phyloP scores from a whole-genome alignment of 345 rosid genomes.

The Salix koriyanagi region DNA sequence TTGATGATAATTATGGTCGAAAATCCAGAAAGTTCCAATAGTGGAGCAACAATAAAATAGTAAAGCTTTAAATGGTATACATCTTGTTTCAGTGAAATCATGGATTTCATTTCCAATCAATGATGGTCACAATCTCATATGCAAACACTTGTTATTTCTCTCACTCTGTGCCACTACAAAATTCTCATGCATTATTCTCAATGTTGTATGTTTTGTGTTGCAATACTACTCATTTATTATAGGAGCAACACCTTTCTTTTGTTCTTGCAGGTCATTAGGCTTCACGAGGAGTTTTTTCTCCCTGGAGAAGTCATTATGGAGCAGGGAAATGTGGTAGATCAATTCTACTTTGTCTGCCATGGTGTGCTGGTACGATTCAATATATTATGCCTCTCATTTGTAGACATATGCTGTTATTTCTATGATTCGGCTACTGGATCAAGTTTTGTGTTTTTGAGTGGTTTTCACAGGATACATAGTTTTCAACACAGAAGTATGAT shows the following conservation, averaged over 20 bases:
- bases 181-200: neutral
- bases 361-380: constrained; percentile 66
- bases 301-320: constrained; percentile 94
- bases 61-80: neutral
- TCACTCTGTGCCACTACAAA: no score
- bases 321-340: constrained; percentile 87
- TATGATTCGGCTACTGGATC: neutral
- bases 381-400: neutral
- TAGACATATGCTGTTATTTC: neutral
- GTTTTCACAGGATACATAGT: neutral
- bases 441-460: neutral
- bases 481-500: neutral
- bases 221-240: neutral
- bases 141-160: neutral
- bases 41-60: neutral
- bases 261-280: constrained; percentile 52
- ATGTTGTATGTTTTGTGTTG: neutral
- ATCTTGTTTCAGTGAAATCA: neutral
- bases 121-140: neutral
- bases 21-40: neutral
- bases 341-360: constrained; percentile 84
- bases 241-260: neutral
- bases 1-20: neutral
- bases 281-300: constrained; percentile 95
- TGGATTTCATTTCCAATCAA: neutral